Conservation (phyloP, 2,329 filamentous ascomycete species). For the Colletotrichum sansevieriae region DNA sequence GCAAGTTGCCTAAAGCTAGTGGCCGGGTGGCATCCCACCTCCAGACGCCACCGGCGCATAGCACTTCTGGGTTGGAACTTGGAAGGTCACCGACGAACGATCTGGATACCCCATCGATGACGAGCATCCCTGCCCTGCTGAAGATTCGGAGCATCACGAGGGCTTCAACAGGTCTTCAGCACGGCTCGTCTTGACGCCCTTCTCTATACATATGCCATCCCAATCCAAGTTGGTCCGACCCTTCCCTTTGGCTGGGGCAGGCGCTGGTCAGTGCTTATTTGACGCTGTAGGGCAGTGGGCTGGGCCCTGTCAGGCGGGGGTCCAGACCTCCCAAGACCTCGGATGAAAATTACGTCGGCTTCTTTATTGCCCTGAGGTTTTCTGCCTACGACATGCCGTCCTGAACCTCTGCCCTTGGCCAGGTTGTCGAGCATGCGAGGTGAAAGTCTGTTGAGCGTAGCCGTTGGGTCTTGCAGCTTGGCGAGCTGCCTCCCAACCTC, state of each 20-base stretch:
- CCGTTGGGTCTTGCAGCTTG: constrained; percentile 31
- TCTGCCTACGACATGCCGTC: constrained; percentile 23
- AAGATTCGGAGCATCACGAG: neutral
- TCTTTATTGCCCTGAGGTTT: constrained; percentile 20
- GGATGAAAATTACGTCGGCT: constrained; percentile 31
- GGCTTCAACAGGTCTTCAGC: neutral
- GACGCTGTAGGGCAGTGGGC: constrained; percentile 15
- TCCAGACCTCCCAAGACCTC: constrained; percentile 29
- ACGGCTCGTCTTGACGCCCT: neutral
- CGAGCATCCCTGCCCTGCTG: neutral
- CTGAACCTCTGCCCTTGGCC: constrained; percentile 22
- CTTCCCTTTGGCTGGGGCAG: constrained; percentile 10
- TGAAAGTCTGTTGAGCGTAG: constrained; percentile 33
- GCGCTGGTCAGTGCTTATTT: constrained; percentile 28
- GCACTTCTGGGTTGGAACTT: constrained; percentile 1
- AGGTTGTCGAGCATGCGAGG: constrained; percentile 34
- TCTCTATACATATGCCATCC: constrained; percentile 13
- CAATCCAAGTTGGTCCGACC: constrained; percentile 7
- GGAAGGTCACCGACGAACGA: constrained; percentile 11
- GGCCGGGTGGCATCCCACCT: constrained; percentile 20
- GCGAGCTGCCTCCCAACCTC: constrained; percentile 10
- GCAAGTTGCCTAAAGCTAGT: constrained; percentile 21
- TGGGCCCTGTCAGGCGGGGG: constrained; percentile 27
- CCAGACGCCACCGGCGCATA: constrained; percentile 26
- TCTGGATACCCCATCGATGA: constrained; percentile 23